Percentiles rank a stretch among this genome's conserved stretches.
Evolutionary conservation across 345 rosid genomes (phyloP).

Genomic region (Trapa incisa): DNA sequence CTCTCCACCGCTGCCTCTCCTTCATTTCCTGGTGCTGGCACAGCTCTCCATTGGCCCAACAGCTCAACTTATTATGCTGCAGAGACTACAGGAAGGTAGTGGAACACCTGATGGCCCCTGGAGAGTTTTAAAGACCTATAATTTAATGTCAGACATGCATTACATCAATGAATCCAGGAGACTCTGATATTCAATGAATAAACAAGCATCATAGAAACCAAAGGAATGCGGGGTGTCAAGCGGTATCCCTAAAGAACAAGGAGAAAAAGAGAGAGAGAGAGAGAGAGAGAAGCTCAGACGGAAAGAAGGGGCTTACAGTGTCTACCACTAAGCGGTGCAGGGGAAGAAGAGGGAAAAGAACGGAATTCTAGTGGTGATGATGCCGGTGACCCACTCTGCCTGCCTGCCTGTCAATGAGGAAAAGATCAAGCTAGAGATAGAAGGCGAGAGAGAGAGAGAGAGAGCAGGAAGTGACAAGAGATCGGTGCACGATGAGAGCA

Average conservation of each 20-base stretch:
- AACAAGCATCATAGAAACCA: not conserved
- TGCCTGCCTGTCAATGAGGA: not conserved
- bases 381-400: not conserved
- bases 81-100: constrained; percentile 5
- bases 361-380: not conserved
- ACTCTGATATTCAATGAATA: too few species aligned
- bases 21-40: constrained; percentile 67
- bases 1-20: constrained; percentile 99
- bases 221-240: not conserved
- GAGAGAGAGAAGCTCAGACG: not conserved
- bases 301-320: not conserved
- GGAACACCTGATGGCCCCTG: not conserved
- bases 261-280: not conserved
- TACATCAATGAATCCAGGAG: too few species aligned
- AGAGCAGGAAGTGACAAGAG: not conserved
- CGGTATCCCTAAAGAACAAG: not conserved
- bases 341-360: not conserved
- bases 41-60: constrained; percentile 50
- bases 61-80: constrained; percentile 35
- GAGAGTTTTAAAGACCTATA: not conserved
- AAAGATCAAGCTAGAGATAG: not conserved
- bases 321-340: not conserved
- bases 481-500: not conserved
- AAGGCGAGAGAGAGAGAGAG: constrained; percentile 3
- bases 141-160: too few species aligned